A percentile compares a stretch with the other conserved stretches of the same genome.
phyloP scores from a whole-genome alignment of 768 basidiomycete species.

The Cystobasidium tubakii region DNA sequence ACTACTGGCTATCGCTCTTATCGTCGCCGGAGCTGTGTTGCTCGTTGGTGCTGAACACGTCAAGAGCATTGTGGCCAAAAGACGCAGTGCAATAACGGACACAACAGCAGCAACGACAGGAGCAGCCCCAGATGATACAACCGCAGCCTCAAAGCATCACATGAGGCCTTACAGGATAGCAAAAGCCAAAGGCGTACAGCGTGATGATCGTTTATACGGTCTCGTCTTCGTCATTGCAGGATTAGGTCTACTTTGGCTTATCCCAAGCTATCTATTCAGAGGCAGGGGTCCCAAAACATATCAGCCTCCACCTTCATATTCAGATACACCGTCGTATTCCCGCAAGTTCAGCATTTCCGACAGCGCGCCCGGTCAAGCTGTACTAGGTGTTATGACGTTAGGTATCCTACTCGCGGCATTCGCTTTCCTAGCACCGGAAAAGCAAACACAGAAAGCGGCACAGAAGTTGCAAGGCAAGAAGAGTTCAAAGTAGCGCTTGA shows the following conservation, averaged over 20 bases:
- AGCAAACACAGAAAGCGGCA: neutral
- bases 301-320: neutral
- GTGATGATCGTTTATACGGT: conserved; percentile 26
- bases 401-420: conserved; percentile 11
- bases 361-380: conserved; percentile 18
- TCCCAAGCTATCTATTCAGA: conserved; percentile 10
- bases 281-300: no score
- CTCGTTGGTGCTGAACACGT: conserved; percentile 29
- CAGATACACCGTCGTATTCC: neutral
- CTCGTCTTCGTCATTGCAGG: conserved; percentile 31
- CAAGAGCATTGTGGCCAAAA: conserved; percentile 1
- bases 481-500: neutral
- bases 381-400: conserved; percentile 12
- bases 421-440: conserved; percentile 10
- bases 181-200: neutral
- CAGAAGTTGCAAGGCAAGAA: neutral
- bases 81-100: neutral
- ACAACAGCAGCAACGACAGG: conserved; percentile 1
- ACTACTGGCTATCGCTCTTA: conserved; percentile 26
- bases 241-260: conserved; percentile 13
- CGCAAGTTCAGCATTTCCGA: conserved; percentile 2
- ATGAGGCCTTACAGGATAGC: conserved; percentile 25
- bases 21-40: conserved; percentile 13
- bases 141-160: neutral
- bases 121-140: neutral